Base-by-base conservation (phyloP, 2,329 filamentous ascomycete genomes). In the Penicillium psychrosexuale region DNA sequence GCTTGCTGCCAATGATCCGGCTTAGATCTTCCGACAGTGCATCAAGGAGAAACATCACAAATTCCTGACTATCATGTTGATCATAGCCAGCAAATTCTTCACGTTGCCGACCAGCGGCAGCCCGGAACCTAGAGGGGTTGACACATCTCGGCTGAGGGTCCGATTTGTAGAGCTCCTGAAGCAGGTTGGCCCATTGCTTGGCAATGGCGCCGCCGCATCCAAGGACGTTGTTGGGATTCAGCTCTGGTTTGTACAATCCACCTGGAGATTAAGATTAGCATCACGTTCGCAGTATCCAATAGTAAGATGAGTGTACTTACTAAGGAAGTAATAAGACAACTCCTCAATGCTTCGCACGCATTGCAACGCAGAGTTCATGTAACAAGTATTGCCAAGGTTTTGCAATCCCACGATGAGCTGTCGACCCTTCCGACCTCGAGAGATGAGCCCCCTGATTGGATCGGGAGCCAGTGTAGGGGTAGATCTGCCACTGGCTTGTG, bases 281-380 rank as follows among this genome's bases (percentile, higher is more conserved):
- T 47, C 30, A 6, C 46, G 11, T 22, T 22, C 12, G 13, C 9
- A 8, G 15, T 4, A 22, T 31, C 13, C 9, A 38, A 44, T 15
- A 24, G 13, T 22, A 13, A 13, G 11, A 22, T 24, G 8, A 15
- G 38, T 40, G 36, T 39, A 67, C 62, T 46, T 56, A 74, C 78
- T 74, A 70, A 97, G 74, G 73, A 99, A 97, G 73, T 96, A 99
- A 66, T 91, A 87, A 5, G 91, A 93, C 60, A 99, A 77, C 73
- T 99, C 94, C 69, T 96, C 90, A 0, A 97, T 91, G 64, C 90
- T 95, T 47, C 93, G 86, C 48, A 99, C 84, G 71, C 94, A 99
- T 71, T 99, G 94, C 51, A 97, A 79, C 9, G 94, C 94, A 22
- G 93, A 96, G 73, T 97, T 97, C 92, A 97, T 97, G 76, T 99